phyloP scores from a whole-genome alignment of 306 rosid species.

The Pueraria montana region DNA sequence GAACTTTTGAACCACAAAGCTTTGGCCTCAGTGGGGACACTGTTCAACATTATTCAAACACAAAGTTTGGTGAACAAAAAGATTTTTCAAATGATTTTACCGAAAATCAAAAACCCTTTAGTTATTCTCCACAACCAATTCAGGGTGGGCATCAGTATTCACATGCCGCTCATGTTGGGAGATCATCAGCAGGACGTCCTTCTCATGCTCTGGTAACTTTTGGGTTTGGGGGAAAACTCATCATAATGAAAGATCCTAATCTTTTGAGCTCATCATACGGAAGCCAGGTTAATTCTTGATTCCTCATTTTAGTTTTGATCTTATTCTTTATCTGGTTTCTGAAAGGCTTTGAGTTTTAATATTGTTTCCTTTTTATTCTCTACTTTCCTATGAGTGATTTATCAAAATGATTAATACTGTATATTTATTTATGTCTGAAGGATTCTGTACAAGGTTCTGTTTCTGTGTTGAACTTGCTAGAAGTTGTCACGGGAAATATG shows the following conservation, averaged over 20 bases:
- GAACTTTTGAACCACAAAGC: slow-evolving; percentile 56
- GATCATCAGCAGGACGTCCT: slow-evolving; percentile 93
- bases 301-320: slow-evolving; percentile 47
- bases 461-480: slow-evolving; percentile 80
- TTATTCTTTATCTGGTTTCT: slow-evolving; percentile 33
- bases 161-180: slow-evolving; percentile 65
- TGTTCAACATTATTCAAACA: slow-evolving; percentile 63
- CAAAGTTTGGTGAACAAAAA: slow-evolving; percentile 55
- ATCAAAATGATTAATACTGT: slow-evolving; percentile 45
- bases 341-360: slow-evolving; percentile 22
- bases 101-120: slow-evolving; percentile 60
- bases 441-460: slow-evolving; percentile 68
- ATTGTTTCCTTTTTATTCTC: not conserved
- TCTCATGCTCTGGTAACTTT: slow-evolving; percentile 87
- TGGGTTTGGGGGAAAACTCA: slow-evolving; percentile 97
- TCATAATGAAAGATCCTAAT: slow-evolving; percentile 77
- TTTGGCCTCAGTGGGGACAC: slow-evolving; percentile 55
- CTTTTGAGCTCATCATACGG: slow-evolving; percentile 63
- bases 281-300: slow-evolving; percentile 72
- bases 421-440: slow-evolving; percentile 65
- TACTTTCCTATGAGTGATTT: slow-evolving; percentile 45
- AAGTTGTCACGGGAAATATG: slow-evolving; percentile 66
- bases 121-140: slow-evolving; percentile 64
- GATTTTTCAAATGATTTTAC: slow-evolving; percentile 60
- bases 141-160: slow-evolving; percentile 66